phyloP scores from a whole-genome alignment of 495 filamentous ascomycete species.

The Penicillium samsonianum region DNA sequence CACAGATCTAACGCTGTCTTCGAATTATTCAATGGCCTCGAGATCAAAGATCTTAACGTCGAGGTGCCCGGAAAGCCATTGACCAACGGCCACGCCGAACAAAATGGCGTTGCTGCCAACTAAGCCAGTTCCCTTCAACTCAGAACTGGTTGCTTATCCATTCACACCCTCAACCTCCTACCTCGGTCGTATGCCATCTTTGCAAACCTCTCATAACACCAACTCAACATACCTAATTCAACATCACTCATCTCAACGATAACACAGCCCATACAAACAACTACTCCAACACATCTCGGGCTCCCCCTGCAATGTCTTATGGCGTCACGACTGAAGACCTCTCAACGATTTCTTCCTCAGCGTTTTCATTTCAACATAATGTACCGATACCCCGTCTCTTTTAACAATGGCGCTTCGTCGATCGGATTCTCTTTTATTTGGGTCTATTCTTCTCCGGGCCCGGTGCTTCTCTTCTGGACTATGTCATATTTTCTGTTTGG shows the following conservation, averaged over 20 bases:
- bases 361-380: conserved; percentile 50
- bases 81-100: conserved; percentile 21
- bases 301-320: conserved; percentile 42
- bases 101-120: conserved; percentile 32
- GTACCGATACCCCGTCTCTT: conserved; percentile 42
- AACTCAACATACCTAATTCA: conserved; percentile 42
- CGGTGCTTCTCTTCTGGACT: conserved; percentile 22
- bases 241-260: conserved; percentile 49
- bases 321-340: conserved; percentile 52
- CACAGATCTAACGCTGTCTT: conserved; percentile 3
- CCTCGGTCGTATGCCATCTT: conserved; percentile 13
- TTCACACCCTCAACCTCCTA: background rate
- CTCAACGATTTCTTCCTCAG: conserved; percentile 54
- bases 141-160: conserved; percentile 3
- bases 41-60: conserved; percentile 63
- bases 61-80: conserved; percentile 31
- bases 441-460: conserved; percentile 18
- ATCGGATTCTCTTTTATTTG: conserved; percentile 35
- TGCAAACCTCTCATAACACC: conserved; percentile 24
- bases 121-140: conserved; percentile 29
- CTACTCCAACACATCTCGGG: conserved; percentile 36
- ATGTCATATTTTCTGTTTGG: conserved; percentile 6
- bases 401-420: conserved; percentile 38
- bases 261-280: conserved; percentile 28
- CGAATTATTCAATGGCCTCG: conserved; percentile 70